Base-by-base conservation (phyloP, 495 filamentous ascomycete species). In the Podospora pseudopauciseta region DNA sequence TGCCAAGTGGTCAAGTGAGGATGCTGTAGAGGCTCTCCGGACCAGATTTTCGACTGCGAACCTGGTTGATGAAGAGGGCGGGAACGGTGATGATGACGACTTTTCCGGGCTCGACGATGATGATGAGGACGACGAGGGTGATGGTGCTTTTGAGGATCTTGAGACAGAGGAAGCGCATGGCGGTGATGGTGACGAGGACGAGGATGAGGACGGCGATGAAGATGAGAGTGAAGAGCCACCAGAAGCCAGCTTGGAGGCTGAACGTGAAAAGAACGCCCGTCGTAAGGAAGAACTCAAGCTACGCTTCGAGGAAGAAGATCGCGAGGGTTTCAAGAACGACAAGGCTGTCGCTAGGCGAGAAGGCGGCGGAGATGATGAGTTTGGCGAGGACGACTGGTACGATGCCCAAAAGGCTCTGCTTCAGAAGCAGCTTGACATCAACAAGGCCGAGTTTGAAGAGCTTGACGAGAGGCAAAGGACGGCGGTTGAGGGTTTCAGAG, bases 321-420 rank as follows among this genome's bases (percentile, higher is more conserved):
- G 90, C 18, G 95, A 99, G 77, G 95, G 95, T 0, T 92, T 96
- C 72, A 87, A 87, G 26, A 97, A 96, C 72, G 91, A 92, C 72
- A 92, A 92, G 71, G 87, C 91, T 15, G 86, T 88, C 57, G 86
- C 87, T 23, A 85, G 89, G 57, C 77, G 84, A 63, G 86, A 88
- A 72, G 85, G 81, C 32, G 85, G 81, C 32, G 88, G 84, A 19
- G 78, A 85, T 0, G 85, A 92, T 54, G 87, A 95, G 74, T 98
- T 97, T 73, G 96, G 92, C 39, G 94, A 98, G 79, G 95, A 99
- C 73, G 92, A 98, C 57, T 99, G 96, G 96, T 98, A 98, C 76
- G 94, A 98, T 75, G 85, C 91, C 27, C 96, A 99, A 74, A 99
- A 99, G 77, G 93, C 96, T 27, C 86, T 90, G 72, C 86, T 98